A percentile compares a stretch with the other conserved stretches of the same genome.
Evolutionary conservation across 2,329 filamentous ascomycete genomes (phyloP).

Genomic region (Hyphodiscus sp.): DNA sequence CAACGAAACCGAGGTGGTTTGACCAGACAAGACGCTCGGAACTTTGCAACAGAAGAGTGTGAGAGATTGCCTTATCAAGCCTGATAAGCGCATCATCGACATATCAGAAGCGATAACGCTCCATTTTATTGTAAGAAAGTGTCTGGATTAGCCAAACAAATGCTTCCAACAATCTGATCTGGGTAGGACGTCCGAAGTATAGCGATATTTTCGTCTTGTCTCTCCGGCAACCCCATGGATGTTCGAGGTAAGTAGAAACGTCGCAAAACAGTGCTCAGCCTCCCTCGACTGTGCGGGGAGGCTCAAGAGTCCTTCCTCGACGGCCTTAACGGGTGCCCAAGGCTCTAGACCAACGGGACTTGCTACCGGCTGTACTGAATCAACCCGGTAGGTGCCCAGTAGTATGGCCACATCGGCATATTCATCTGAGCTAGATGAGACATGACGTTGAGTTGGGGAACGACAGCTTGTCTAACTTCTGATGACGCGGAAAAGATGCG

Average conservation of each 20-base stretch:
- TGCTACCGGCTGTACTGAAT: neutral
- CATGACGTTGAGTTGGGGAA: neutral
- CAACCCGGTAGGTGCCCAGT: neutral
- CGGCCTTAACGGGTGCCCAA: too few relatives aligned
- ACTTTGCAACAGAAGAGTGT: conserved; percentile 15
- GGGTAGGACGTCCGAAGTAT: neutral
- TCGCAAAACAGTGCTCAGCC: neutral
- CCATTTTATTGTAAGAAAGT: neutral
- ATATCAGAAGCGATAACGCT: conserved; percentile 7
- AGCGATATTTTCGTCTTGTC: neutral
- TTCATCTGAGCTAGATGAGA: neutral
- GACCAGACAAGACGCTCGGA: conserved; percentile 16
- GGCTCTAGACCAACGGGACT: neutral
- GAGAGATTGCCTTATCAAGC: conserved; percentile 10
- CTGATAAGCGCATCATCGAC: conserved; percentile 11
- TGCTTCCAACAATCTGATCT: neutral
- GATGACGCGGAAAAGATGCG: neutral
- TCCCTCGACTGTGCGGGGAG: neutral
- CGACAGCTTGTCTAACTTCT: neutral
- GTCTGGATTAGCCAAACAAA: neutral
- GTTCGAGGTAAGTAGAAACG: neutral
- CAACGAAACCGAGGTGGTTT: conserved; percentile 23
- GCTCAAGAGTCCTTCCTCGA: neutral
- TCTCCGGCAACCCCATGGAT: neutral
- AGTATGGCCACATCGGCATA: neutral